phyloP scores from a whole-genome alignment of 2,329 filamentous ascomycete genomes.

The Fusarium sp. region DNA sequence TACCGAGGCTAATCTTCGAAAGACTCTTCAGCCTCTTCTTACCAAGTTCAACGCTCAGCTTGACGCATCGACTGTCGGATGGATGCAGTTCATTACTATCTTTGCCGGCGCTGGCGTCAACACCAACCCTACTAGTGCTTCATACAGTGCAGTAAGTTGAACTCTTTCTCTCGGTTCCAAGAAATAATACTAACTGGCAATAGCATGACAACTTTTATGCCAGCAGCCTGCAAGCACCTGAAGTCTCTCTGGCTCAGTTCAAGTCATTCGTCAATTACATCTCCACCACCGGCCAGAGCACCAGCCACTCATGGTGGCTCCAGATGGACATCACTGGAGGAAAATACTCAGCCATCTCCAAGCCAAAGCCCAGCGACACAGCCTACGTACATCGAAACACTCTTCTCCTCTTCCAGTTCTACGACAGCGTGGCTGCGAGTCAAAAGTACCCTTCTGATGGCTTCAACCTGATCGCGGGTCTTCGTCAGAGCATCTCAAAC shows the following conservation, averaged over 20 bases:
- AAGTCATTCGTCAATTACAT: slow-evolving; percentile 42
- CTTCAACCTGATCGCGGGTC: slow-evolving; percentile 48
- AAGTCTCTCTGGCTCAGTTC: slow-evolving; percentile 37
- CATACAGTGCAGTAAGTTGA: slow-evolving; percentile 40
- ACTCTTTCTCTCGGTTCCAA: accelerated
- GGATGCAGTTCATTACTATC: slow-evolving; percentile 43
- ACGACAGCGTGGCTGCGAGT: slow-evolving; percentile 51
- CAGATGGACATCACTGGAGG: slow-evolving; percentile 51
- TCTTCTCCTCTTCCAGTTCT: slow-evolving; percentile 63
- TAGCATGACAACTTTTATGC: slow-evolving; percentile 49
- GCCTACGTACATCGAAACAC: slow-evolving; percentile 56
- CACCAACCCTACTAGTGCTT: slow-evolving; percentile 39
- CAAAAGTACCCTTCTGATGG: slow-evolving; percentile 49
- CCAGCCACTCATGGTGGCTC: slow-evolving; percentile 41
- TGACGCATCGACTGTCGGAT: slow-evolving; percentile 31
- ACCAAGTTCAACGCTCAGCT: slow-evolving; percentile 29
- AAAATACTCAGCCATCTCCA: slow-evolving; percentile 51
- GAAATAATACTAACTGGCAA: not conserved
- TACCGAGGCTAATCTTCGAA: slow-evolving; percentile 22
- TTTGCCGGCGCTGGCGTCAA: slow-evolving; percentile 30
- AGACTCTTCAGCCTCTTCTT: slow-evolving; percentile 34
- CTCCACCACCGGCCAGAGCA: slow-evolving; percentile 29
- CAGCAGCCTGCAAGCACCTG: slow-evolving; percentile 44
- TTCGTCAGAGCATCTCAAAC: slow-evolving; percentile 49
- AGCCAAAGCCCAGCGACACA: slow-evolving; percentile 44